Evolutionary conservation across 441 rosid species (phyloP).

Genomic region (Pelargonium australe): DNA sequence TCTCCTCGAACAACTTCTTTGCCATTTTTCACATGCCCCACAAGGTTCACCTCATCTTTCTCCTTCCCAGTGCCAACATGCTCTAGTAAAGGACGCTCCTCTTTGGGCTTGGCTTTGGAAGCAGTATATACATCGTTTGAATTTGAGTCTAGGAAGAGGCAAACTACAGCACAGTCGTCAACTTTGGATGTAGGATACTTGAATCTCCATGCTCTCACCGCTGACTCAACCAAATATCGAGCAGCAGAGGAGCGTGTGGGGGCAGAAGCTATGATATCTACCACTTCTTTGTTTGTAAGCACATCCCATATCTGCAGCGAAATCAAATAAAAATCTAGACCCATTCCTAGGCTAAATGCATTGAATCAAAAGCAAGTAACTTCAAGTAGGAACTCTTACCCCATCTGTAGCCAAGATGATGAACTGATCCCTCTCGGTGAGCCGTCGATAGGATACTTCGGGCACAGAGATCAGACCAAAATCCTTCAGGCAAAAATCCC

Average conservation of each 20-base stretch:
- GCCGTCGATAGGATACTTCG: conserved; percentile 50
- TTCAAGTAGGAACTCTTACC: conserved; percentile 31
- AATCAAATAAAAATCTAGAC: not conserved
- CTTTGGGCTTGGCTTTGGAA: conserved; percentile 40
- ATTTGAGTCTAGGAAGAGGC: conserved; percentile 65
- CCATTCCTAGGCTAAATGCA: not conserved
- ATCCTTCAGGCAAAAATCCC: conserved; percentile 93
- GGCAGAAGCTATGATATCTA: conserved; percentile 68
- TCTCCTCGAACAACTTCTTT: conserved; percentile 36
- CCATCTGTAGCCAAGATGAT: conserved; percentile 92
- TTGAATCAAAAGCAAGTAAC: conserved; percentile 9
- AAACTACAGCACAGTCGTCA: conserved; percentile 91
- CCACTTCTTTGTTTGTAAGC: conserved; percentile 79
- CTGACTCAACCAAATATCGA: conserved; percentile 74
- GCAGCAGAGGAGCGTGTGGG: conserved; percentile 64
- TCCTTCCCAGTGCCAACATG: conserved; percentile 24
- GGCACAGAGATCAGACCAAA: conserved; percentile 92
- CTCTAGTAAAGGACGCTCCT: conserved; percentile 25
- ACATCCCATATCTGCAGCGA: conserved; percentile 79
- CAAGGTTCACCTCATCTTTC: conserved; percentile 25
- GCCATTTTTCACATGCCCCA: conserved; percentile 34
- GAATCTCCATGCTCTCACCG: conserved; percentile 74
- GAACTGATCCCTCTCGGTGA: conserved; percentile 72
- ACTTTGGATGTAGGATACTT: conserved; percentile 89
- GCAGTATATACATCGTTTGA: conserved; percentile 37